Conservation (phyloP, 2,329 filamentous ascomycete genomes). For the Aspergillus alliaceus region DNA sequence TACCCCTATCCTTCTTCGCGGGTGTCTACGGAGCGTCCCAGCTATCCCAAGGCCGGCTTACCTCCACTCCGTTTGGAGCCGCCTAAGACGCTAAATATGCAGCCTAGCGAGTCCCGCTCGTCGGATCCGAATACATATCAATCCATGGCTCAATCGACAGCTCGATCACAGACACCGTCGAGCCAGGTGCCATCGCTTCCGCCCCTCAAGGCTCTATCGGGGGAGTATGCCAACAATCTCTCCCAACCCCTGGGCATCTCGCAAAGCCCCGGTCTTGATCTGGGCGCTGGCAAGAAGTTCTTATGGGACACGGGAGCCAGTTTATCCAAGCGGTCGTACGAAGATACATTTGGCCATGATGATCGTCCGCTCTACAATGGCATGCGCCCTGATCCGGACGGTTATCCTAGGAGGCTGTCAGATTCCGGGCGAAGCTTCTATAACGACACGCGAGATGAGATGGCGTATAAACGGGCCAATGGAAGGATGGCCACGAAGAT, state of each 20-base stretch:
- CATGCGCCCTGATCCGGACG: constrained; percentile 40
- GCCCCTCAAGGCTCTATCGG: constrained; percentile 35
- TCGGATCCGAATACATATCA: constrained; percentile 42
- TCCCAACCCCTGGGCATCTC: constrained; percentile 25
- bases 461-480: constrained; percentile 39
- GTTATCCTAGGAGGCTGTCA: constrained; percentile 26
- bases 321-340: constrained; percentile 36
- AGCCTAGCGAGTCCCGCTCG: constrained; percentile 37
- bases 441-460: constrained; percentile 26
- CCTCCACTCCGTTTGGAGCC: constrained; percentile 31
- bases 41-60: constrained; percentile 28
- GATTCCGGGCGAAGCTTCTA: constrained; percentile 26
- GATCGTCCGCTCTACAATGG: constrained; percentile 45
- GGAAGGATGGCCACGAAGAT: constrained; percentile 34
- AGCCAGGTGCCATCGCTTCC: constrained; percentile 32
- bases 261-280: constrained; percentile 24
- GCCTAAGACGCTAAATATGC: constrained; percentile 19
- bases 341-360: constrained; percentile 41
- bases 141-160: constrained; percentile 32
- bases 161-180: constrained; percentile 28
- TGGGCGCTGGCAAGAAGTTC: constrained; percentile 26
- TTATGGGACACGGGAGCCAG: constrained; percentile 32
- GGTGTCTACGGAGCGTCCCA: constrained; percentile 20
- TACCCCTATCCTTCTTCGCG: constrained; percentile 28
- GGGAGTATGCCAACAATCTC: constrained; percentile 26